Conservation (phyloP, 2,329 filamentous ascomycete genomes). For the Penicillium sp. region DNA sequence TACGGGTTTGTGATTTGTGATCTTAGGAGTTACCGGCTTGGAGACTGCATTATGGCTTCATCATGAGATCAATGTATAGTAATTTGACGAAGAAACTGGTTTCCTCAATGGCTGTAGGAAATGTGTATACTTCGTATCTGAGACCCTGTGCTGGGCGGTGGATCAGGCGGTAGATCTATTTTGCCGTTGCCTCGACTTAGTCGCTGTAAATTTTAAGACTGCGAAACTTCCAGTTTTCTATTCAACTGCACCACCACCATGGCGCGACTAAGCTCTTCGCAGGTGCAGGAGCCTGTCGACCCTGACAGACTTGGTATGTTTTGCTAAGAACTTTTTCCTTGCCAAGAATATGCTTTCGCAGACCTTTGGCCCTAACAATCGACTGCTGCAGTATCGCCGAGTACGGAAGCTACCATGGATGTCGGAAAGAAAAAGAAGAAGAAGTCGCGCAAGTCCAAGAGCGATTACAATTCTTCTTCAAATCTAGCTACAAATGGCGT, state of each 20-base stretch:
- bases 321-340: neutral
- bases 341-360: neutral
- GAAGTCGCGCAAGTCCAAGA: conserved; percentile 6
- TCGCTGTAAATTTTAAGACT: conserved; percentile 8
- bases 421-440: conserved; percentile 9
- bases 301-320: conserved; percentile 3
- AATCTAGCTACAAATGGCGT: conserved; percentile 1
- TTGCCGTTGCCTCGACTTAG: conserved; percentile 2
- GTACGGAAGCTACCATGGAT: conserved; percentile 1
- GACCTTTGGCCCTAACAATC: conserved; percentile 1
- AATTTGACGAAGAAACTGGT: too few relatives aligned
- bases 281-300: neutral
- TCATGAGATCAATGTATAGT: too few relatives aligned
- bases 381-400: conserved; percentile 4
- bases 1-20: neutral
- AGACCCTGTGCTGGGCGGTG: neutral
- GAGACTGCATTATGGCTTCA: neutral
- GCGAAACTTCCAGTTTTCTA: neutral
- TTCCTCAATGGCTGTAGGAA: neutral
- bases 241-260: neutral
- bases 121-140: neutral
- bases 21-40: conserved; percentile 9
- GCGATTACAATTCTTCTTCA: neutral
- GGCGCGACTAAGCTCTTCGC: neutral
- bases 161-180: conserved; percentile 3